A percentile compares a stretch with the other conserved stretches of the same genome.
Conservation (phyloP, 139 green algal genomes). For the Tetratostichococcus sp. region DNA sequence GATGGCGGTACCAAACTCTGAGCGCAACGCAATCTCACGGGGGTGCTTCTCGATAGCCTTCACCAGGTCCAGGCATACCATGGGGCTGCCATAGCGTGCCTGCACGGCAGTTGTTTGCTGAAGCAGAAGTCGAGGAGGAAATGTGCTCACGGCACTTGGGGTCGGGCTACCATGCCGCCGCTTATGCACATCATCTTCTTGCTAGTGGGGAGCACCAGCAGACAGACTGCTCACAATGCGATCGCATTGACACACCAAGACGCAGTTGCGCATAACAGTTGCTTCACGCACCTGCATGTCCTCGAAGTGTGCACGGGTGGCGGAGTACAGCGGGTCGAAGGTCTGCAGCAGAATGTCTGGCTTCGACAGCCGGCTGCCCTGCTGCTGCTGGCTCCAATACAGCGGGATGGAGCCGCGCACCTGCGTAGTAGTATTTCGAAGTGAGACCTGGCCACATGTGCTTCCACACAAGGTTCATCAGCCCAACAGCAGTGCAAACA, state of each 20-base stretch:
- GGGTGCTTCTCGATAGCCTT: slow-evolving; percentile 64
- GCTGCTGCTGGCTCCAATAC: slow-evolving; percentile 84
- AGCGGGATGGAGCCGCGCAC: slow-evolving; percentile 88
- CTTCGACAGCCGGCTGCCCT: slow-evolving; percentile 40
- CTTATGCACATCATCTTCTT: too few relatives aligned
- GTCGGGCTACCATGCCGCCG: too few relatives aligned
- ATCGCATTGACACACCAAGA: slow-evolving; percentile 24
- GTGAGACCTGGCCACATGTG: background rate
- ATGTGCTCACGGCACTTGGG: too few relatives aligned
- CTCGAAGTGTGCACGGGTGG: slow-evolving; percentile 44
- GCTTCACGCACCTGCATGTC: slow-evolving; percentile 14
- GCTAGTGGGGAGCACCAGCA: too few relatives aligned
- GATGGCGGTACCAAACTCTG: slow-evolving; percentile 73
- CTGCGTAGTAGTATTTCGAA: slow-evolving; percentile 42
- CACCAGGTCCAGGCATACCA: slow-evolving; percentile 89
- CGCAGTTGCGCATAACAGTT: background rate
- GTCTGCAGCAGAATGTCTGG: slow-evolving; percentile 76
- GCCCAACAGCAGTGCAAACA: too few relatives aligned
- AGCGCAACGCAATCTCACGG: slow-evolving; percentile 79
- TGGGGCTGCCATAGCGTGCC: slow-evolving; percentile 73
- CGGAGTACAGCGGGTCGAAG: slow-evolving; percentile 78
- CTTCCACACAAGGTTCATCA: background rate
- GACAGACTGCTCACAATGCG: too few relatives aligned
- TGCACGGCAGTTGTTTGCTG: too few relatives aligned
- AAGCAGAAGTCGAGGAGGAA: too few relatives aligned